A percentile compares a stretch with the other conserved stretches of the same genome.
phyloP scores from a whole-genome alignment of 192 early-diverging fungal species.

The Entomortierella beljakovae region DNA sequence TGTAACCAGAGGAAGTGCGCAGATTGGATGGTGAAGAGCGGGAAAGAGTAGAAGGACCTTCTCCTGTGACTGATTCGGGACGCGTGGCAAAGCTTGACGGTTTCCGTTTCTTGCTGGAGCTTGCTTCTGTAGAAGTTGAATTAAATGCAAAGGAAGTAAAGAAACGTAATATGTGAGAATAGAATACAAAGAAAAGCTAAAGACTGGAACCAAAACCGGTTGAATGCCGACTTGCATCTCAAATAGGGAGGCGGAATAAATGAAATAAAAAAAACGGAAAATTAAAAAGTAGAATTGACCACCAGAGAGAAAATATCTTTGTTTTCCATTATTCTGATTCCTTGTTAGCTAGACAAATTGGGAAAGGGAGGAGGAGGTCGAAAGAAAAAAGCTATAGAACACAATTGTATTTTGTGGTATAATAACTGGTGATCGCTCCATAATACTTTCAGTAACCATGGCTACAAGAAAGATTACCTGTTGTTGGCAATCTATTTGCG shows the following conservation, averaged over 20 bases:
- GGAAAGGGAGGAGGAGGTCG: too few relatives aligned
- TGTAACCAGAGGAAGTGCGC: neutral
- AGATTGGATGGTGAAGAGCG: neutral
- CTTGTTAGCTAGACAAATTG: too few relatives aligned
- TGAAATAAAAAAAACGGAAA: neutral
- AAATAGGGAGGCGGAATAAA: neutral
- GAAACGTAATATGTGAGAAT: constrained; percentile 4
- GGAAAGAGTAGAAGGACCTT: constrained; percentile 12
- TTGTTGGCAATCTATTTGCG: constrained; percentile 13
- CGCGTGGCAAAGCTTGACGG: constrained; percentile 42
- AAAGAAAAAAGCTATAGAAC: too few relatives aligned
- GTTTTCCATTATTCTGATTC: too few relatives aligned
- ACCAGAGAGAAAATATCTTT: too few relatives aligned
- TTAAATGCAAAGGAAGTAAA: constrained; percentile 3
- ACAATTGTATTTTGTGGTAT: too few relatives aligned
- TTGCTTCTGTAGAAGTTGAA: constrained; percentile 28
- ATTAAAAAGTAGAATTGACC: too few relatives aligned
- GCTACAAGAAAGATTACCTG: constrained; percentile 17
- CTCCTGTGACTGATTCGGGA: constrained; percentile 32
- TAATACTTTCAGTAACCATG: too few relatives aligned
- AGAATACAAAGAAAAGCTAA: constrained; percentile 5
- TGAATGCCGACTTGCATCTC: constrained; percentile 15
- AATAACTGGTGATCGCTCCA: too few relatives aligned
- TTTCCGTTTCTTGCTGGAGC: constrained; percentile 53
- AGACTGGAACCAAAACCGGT: constrained; percentile 2